Evolutionary conservation across 2,329 filamentous ascomycete genomes (phyloP), one percentile per base, ranked within the genome.

Genomic region (Ceratocystis destructans): DNA sequence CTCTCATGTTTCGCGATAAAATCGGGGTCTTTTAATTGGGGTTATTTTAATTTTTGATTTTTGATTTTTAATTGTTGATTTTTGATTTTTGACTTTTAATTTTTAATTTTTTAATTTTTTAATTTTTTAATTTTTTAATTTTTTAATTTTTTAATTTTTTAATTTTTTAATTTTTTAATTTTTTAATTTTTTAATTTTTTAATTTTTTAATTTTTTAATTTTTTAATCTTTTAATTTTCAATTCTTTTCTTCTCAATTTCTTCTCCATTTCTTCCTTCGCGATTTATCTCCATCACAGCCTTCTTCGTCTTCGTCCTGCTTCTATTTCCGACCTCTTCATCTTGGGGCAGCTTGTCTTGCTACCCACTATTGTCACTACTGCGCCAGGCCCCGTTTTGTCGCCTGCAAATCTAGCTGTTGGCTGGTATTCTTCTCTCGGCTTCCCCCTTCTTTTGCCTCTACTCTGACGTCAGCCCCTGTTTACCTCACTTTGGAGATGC

Each of bases 401-500:
- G n/a, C n/a, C 46, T 50, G 15, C 46, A 50, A n/a, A 50, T 22
- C 17, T 3, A 22, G n/a, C 46, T 22, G n/a, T 7, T 20, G 22
- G 46, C 46, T 22, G 46, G 2, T 5, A 20, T 22, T 50, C 15
- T 50, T 22, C 46, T n/a, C 17, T 62, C n/a, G 12, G 59, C 46
- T 6, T 25, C 45, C 7, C 20, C 31, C 5, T 63, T 20, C 45
- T 31, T 25, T 22, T 22, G 41, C 45, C 25, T 28, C 12, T 17
- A 31, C 61, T 63, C 61, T 63, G 61, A 63, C 61, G 61, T 63
- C 61, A 63, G 46, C 15, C 15, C 31, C 10, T 28, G 45, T 6
- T 63, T 28, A 22, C 44, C 25, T 48, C 48, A 28, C 61, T 28
- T 50, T 63, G 61, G 41, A 45, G 61, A 63, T 63, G 61, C 61